Evolutionary conservation across 164 flowering plant genomes (phyloP).

Genomic region (Nymphaea colorata): DNA sequence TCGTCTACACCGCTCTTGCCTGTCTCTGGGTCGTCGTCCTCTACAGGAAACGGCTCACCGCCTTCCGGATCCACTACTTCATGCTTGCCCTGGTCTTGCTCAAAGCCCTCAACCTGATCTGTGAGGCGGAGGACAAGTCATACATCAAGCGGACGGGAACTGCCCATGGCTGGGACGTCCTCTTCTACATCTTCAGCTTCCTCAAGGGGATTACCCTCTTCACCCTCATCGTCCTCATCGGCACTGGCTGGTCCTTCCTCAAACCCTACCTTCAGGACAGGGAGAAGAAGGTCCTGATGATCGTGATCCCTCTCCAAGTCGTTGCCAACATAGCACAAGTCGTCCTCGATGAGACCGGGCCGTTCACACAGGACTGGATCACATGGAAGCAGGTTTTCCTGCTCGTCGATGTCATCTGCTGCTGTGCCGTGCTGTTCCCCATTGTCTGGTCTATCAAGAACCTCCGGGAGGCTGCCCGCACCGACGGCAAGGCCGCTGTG

Average conservation of each 20-base stretch:
- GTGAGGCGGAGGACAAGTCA: constrained; percentile 86
- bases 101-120: constrained; percentile 46
- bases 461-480: constrained; percentile 69
- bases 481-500: constrained; percentile 92
- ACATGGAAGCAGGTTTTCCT: constrained; percentile 86
- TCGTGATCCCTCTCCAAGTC: constrained; percentile 88
- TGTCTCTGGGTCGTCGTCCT: constrained; percentile 49
- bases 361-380: constrained; percentile 61
- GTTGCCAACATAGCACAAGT: constrained; percentile 80
- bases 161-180: constrained; percentile 96
- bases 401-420: constrained; percentile 82
- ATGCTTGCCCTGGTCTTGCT: constrained; percentile 55
- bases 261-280: constrained; percentile 82
- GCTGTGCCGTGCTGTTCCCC: constrained; percentile 88
- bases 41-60: constrained; percentile 51
- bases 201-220: constrained; percentile 66
- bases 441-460: constrained; percentile 96
- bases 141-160: constrained; percentile 72
- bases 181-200: constrained; percentile 85
- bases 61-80: constrained; percentile 65
- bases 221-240: constrained; percentile 79
- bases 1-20: constrained; percentile 35
- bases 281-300: constrained; percentile 93
- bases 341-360: constrained; percentile 78
- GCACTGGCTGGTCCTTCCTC: constrained; percentile 94